These are phyloP conservation scores for Clarireedia hainanense DNA, from an alignment of 2,329 filamentous ascomycete genomes.

Conservation along the genomic window DNA sequence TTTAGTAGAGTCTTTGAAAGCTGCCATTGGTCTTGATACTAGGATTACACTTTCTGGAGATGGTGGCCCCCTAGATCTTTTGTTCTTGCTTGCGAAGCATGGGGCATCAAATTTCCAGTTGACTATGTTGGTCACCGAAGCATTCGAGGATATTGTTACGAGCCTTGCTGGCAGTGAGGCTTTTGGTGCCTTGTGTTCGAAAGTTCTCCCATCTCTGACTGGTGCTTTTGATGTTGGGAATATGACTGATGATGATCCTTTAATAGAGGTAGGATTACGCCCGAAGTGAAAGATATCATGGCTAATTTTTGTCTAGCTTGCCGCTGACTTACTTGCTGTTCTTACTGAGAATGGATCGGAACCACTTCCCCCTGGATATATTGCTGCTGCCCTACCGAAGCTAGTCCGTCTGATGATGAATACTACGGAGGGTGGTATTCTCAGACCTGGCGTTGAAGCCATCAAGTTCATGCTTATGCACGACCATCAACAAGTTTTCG, in stretches of 20 bases:
- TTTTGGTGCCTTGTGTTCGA: slow-evolving; percentile 73
- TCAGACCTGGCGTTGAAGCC: slow-evolving; percentile 77
- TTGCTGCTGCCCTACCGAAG: slow-evolving; percentile 79
- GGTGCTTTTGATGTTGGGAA: slow-evolving; percentile 84
- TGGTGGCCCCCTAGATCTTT: slow-evolving; percentile 67
- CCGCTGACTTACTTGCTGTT: slow-evolving; percentile 74
- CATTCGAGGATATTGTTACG: slow-evolving; percentile 80
- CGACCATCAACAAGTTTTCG: slow-evolving; percentile 82
- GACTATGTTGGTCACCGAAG: slow-evolving; percentile 77
- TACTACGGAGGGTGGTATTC: slow-evolving; percentile 78
- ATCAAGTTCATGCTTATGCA: slow-evolving; percentile 86
- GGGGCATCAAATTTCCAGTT: slow-evolving; percentile 88
- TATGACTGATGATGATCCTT: slow-evolving; percentile 73
- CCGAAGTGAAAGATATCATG: neutral
- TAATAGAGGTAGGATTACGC: slow-evolving; percentile 57
- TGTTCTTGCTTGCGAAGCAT: slow-evolving; percentile 84
- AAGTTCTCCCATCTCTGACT: slow-evolving; percentile 79
- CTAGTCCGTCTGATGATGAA: slow-evolving; percentile 74
- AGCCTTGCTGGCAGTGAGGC: slow-evolving; percentile 58
- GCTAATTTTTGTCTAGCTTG: slow-evolving; percentile 44
- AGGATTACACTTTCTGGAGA: slow-evolving; percentile 64
- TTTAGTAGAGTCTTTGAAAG: slow-evolving; percentile 75
- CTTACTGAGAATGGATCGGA: slow-evolving; percentile 76
- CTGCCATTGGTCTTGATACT: slow-evolving; percentile 74
- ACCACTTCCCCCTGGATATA: slow-evolving; percentile 79